phyloP scores from a whole-genome alignment of 2,329 filamentous ascomycete species.

The Aschersonia sp. region DNA sequence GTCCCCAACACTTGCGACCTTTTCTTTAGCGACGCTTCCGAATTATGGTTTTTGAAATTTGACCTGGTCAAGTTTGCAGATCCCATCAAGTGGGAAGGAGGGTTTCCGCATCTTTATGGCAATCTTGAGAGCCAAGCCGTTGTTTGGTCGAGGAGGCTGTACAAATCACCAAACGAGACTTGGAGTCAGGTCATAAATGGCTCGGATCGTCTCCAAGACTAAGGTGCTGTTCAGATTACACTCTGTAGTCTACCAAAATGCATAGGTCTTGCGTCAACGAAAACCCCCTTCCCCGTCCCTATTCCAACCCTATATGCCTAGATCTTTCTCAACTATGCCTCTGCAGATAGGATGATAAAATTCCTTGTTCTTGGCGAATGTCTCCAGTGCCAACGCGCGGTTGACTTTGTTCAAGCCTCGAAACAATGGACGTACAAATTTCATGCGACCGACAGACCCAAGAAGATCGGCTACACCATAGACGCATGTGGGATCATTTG shows the following conservation, averaged over 20 bases:
- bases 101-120: constrained; percentile 45
- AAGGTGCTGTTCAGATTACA: neutral
- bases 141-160: constrained; percentile 29
- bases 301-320: constrained; percentile 26
- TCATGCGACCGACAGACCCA: constrained; percentile 82
- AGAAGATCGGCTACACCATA: constrained; percentile 59
- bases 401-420: constrained; percentile 62
- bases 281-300: no score
- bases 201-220: constrained; percentile 21
- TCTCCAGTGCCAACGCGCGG: constrained; percentile 58
- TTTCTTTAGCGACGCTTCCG: constrained; percentile 24
- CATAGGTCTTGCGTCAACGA: no score
- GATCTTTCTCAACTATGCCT: constrained; percentile 74
- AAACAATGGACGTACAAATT: constrained; percentile 85
- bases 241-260: neutral
- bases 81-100: constrained; percentile 39
- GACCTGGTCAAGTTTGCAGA: constrained; percentile 28
- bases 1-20: constrained; percentile 28
- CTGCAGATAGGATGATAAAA: constrained; percentile 95
- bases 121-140: constrained; percentile 41
- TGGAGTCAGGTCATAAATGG: constrained; percentile 32
- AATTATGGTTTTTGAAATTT: constrained; percentile 39
- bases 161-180: constrained; percentile 23
- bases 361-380: constrained; percentile 74
- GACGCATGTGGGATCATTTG: constrained; percentile 56